Conservation (phyloP, 331 rosid genomes). For the Prunus yedoensis region DNA sequence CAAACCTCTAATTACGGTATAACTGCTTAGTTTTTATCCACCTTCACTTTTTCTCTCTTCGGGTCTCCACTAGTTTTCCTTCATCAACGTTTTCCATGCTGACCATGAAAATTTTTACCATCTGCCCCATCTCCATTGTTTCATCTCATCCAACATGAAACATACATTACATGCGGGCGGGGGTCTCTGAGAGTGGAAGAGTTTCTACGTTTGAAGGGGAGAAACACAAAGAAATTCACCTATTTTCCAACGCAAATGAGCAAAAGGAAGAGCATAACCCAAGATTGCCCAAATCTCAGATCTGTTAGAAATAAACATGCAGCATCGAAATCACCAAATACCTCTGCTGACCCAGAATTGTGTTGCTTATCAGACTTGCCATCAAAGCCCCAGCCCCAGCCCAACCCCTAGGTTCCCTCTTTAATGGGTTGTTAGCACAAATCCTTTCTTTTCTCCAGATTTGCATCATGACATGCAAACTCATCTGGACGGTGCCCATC, state of each 20-base stretch:
- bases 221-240: conserved; percentile 4
- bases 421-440: not conserved
- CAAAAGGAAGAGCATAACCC: conserved; percentile 13
- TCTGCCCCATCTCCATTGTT: conserved; percentile 6
- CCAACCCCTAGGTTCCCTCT: not conserved
- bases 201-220: conserved; percentile 22
- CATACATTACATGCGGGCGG: not conserved
- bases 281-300: conserved; percentile 1
- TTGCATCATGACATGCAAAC: conserved; percentile 16
- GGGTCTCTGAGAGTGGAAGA: conserved; percentile 1
- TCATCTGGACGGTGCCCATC: conserved; percentile 9
- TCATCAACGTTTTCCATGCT: not conserved
- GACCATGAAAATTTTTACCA: not conserved
- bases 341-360: not conserved
- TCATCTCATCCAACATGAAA: conserved; percentile 17
- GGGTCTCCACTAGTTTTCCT: not conserved
- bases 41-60: not conserved
- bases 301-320: conserved; percentile 5
- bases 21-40: not conserved
- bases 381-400: not conserved
- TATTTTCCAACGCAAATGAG: conserved; percentile 18
- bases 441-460: conserved; percentile 12
- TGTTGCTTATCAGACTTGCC: not conserved
- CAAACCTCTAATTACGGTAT: conserved; percentile 17
- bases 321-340: not conserved